Evolutionary conservation across 805 yeast genomes (phyloP), one percentile per base, ranked within the genome.

Genomic region (Tanozyma kutaoensis): DNA sequence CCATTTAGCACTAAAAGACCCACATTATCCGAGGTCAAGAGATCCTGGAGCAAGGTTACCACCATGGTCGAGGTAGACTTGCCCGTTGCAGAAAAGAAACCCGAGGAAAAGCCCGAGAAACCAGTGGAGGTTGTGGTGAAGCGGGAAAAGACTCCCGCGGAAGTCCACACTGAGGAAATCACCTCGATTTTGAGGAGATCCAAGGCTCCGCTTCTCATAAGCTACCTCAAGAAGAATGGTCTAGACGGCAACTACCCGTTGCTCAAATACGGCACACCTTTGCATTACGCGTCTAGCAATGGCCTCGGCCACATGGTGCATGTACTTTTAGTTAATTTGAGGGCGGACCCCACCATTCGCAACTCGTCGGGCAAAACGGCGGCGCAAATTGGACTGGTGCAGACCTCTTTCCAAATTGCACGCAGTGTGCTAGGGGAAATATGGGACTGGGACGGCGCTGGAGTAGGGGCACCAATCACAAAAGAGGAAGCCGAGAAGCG

Each of bases 1-100:
- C 98, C 98, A 2, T 85, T 91, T 53, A 76, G 95, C 1, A 88
- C 98, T 0, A 71, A 70, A 30, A 65, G 95, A 37, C 93, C 97
- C 1, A 86, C 95, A 0, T 62, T 77, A 0, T 54, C 69, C 2
- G 97, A 86, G 46, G 55, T 91, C 38, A 80, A 75, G 42, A 66
- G 72, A 25, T 84, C 93, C 0, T 91, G 97, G 97, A 61, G 69
- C 15, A 76, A 76, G 37, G 56, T 91, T 31, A 60, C 85, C 1
- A 72, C 76, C 37, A 51, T 81, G 37, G 54, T 59, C 22, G 45
- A 70, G 1, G 49, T 66, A 5, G 67, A 69, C 8, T 50, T 62
- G n/a, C 88, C 93, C 1, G 55, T 62, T 36, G 50, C 59, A 3
- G 55, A 62, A 33, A 51, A 37, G 43, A 48, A 32, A 38, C 38